phyloP scores from a whole-genome alignment of 1,284 basidiomycete genomes.

The Heterobasidion occidentale region DNA sequence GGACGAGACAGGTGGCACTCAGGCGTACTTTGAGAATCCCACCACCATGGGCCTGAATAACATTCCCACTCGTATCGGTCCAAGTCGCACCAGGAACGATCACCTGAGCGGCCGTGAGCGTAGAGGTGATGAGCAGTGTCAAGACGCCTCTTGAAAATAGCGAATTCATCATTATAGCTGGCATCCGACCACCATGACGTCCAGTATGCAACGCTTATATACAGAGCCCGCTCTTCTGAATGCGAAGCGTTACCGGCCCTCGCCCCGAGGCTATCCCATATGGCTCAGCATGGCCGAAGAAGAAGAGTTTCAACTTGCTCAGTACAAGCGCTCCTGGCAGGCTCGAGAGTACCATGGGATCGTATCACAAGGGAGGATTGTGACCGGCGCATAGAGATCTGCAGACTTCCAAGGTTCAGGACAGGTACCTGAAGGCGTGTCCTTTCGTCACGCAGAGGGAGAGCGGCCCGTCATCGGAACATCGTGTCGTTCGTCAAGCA shows the following conservation, averaged over 20 bases:
- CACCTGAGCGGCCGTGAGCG: constrained; percentile 17
- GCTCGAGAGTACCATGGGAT: background rate
- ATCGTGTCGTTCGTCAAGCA: background rate
- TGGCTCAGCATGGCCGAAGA: background rate
- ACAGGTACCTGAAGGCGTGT: background rate
- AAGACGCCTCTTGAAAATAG: background rate
- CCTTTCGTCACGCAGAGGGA: background rate
- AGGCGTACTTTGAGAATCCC: constrained; percentile 45
- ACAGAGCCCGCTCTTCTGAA: background rate
- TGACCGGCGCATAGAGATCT: too few species aligned
- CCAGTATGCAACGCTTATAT: background rate
- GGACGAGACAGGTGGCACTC: background rate
- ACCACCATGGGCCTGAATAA: constrained; percentile 59
- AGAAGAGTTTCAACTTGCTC: background rate
- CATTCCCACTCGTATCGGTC: constrained; percentile 54
- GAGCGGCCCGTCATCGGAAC: background rate
- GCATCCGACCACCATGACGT: too few species aligned
- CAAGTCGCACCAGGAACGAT: constrained; percentile 59
- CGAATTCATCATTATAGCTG: background rate
- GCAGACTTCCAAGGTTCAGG: background rate
- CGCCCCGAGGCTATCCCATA: background rate
- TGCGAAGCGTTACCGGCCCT: background rate
- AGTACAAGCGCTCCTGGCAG: background rate
- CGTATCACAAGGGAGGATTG: background rate
- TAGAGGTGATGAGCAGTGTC: background rate